Evolutionary conservation across 2,329 filamentous ascomycete species (phyloP).

Genomic region (Trichoderma arundinaceum): DNA sequence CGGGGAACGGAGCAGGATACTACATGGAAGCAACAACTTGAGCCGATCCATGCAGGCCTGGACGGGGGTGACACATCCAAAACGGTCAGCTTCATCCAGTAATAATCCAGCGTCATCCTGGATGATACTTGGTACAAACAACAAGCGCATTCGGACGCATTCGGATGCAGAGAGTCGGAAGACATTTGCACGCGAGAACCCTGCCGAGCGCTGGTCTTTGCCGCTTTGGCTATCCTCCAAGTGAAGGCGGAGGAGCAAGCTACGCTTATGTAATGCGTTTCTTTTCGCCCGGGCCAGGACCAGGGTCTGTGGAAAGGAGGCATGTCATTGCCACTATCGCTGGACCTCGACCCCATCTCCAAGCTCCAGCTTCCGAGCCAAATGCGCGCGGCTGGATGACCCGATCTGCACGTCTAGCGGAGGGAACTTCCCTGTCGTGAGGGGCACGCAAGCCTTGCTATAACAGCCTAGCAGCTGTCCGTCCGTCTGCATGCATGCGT

Average conservation of each 20-base stretch:
- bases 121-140: background rate
- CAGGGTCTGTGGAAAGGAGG: slow-evolving; percentile 15
- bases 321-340: slow-evolving; percentile 25
- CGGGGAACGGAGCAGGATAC: slow-evolving; percentile 5
- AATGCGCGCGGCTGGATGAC: slow-evolving; percentile 24
- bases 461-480: slow-evolving; percentile 4
- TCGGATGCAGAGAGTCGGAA: slow-evolving; percentile 19
- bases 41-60: slow-evolving; percentile 23
- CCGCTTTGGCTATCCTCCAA: slow-evolving; percentile 1
- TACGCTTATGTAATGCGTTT: slow-evolving; percentile 22
- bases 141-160: slow-evolving; percentile 13
- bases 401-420: slow-evolving; percentile 27
- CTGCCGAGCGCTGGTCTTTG: slow-evolving; percentile 10
- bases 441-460: slow-evolving; percentile 17
- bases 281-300: slow-evolving; percentile 11
- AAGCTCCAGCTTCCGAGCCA: slow-evolving; percentile 24
- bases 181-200: slow-evolving; percentile 14
- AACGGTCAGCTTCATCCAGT: slow-evolving; percentile 26
- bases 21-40: slow-evolving; percentile 19
- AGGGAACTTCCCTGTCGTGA: slow-evolving; percentile 13
- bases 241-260: slow-evolving; percentile 9
- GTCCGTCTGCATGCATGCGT: slow-evolving; percentile 11
- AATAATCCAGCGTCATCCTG: background rate
- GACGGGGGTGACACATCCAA: slow-evolving; percentile 23
- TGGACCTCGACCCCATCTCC: slow-evolving; percentile 4